Percentiles rank a stretch among this genome's conserved stretches.
Evolutionary conservation across 345 rosid species (phyloP).

Genomic region (Populus euphratica): DNA sequence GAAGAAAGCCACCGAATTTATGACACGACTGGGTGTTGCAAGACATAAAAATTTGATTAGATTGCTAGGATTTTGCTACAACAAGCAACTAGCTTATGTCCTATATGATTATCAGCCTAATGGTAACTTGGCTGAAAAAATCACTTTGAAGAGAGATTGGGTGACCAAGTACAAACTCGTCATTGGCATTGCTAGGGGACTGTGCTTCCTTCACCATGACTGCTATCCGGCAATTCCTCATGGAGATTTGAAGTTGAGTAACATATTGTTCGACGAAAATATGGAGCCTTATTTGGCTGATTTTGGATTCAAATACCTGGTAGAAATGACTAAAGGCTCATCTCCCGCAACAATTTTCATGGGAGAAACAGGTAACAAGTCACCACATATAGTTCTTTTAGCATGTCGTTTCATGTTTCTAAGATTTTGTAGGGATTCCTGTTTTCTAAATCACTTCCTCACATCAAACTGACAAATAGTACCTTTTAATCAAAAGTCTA

Average conservation of each 20-base stretch:
- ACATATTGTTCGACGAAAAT: slow-evolving; percentile 57
- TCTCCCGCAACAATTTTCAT: slow-evolving; percentile 29
- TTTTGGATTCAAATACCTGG: slow-evolving; percentile 57
- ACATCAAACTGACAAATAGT: slow-evolving; percentile 12
- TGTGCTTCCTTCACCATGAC: slow-evolving; percentile 85
- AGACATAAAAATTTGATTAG: slow-evolving; percentile 77
- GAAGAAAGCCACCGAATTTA: slow-evolving; percentile 35
- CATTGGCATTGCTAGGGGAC: slow-evolving; percentile 75
- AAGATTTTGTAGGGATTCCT: background rate
- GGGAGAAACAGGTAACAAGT: slow-evolving; percentile 35
- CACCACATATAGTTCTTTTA: background rate
- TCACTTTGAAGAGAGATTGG: slow-evolving; percentile 58
- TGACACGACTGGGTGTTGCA: slow-evolving; percentile 58
- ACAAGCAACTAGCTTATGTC: slow-evolving; percentile 59
- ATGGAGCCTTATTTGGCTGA: slow-evolving; percentile 74
- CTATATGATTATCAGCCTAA: slow-evolving; percentile 74
- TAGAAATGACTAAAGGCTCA: slow-evolving; percentile 38
- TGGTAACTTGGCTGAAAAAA: slow-evolving; percentile 67
- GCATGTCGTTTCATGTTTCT: background rate
- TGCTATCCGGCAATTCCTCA: slow-evolving; percentile 83
- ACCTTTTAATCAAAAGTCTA: slow-evolving; percentile 6
- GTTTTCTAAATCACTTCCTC: background rate
- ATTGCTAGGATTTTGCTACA: slow-evolving; percentile 82
- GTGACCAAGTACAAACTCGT: slow-evolving; percentile 52
- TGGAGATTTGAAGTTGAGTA: slow-evolving; percentile 70